Base-by-base conservation (phyloP, 2,329 filamentous ascomycete species). In the Graphilbum sp. region DNA sequence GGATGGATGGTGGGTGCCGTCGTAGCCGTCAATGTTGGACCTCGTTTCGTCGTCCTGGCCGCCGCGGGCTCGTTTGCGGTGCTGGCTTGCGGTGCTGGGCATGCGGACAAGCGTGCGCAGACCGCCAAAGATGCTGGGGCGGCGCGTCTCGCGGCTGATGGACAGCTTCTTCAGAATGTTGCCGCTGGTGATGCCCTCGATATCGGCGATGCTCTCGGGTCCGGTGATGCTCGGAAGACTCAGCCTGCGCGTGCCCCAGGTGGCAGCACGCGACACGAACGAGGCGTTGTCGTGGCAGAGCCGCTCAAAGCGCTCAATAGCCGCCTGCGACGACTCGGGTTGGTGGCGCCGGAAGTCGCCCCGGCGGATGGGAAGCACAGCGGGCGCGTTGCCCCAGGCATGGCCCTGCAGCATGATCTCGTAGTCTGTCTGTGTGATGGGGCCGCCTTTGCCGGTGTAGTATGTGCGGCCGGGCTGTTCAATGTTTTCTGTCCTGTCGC, bases 181-280 rank as follows among this genome's bases (percentile, higher is more conserved):
- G 19, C 75, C 72, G 39, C 67, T 68, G 9, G 62, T 64, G 32
- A 78, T 58, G 16, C 66, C 72, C 29, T 78, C 74, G 21, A 74
- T 57, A 40, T 81, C 75, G 5, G 61, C 45, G 39, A 66, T 48
- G 16, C 66, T 72, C 29, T 78, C 74, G 21, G 74, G 57, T 40
- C 81, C 75, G 5, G 61, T 45, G 39, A 66, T 48, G 46, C 67
- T 75, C 2, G 76, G 72, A 35, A 79, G 61, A 52, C 77, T 79
- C 41, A 70, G 68, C 32, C 76, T 69, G 7, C 72, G 67, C 2
- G 79, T 84, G 15, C 79, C 79, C 64, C 79, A 75, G 0, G 79
- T 84, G 16, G 78, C 78, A 13, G 74, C 67, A 43, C 70, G 62
- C 2, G 74, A 79, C 10, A 75, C 54, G 11, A 76, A 60, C 0